Conservation (phyloP, 2,329 filamentous ascomycete genomes). For the Ilyonectria mors-panacis region DNA sequence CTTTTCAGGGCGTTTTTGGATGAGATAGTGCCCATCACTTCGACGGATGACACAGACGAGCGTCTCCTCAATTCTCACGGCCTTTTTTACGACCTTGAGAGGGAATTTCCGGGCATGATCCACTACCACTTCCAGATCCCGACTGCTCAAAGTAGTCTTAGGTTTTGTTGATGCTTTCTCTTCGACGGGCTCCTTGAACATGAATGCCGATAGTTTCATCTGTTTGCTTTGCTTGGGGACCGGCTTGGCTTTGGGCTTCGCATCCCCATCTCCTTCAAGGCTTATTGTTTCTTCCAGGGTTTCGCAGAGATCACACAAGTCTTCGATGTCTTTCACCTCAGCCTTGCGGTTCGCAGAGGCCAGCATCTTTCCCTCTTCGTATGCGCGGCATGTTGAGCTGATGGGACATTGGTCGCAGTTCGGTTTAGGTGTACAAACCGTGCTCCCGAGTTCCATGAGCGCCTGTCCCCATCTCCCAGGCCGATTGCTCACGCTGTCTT, state of each 20-base stretch:
- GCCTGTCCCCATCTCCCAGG: constrained; percentile 76
- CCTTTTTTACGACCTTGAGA: constrained; percentile 65
- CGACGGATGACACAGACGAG: constrained; percentile 68
- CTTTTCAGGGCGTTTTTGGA: constrained; percentile 67
- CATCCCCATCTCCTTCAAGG: constrained; percentile 36
- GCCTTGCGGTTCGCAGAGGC: constrained; percentile 37
- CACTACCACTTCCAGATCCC: constrained; percentile 54
- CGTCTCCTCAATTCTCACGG: constrained; percentile 66
- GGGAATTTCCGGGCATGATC: constrained; percentile 67
- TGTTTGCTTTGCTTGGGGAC: constrained; percentile 47
- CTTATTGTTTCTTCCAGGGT: constrained; percentile 57
- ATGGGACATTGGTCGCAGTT: constrained; percentile 69
- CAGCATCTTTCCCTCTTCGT: constrained; percentile 60
- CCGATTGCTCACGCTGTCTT: constrained; percentile 59
- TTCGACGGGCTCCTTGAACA: constrained; percentile 46
- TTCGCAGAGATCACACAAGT: constrained; percentile 65
- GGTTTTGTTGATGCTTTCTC: constrained; percentile 32
- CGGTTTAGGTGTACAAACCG: constrained; percentile 72
- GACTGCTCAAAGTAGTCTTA: constrained; percentile 22
- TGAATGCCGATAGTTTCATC: constrained; percentile 54
- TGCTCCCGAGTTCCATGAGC: constrained; percentile 76
- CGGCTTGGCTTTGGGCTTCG: constrained; percentile 20
- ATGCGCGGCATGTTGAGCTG: constrained; percentile 65
- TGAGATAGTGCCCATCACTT: constrained; percentile 60
- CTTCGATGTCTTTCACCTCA: constrained; percentile 63